Conservation (phyloP, 2,329 filamentous ascomycete genomes). For the Aspergillus jensenii region DNA sequence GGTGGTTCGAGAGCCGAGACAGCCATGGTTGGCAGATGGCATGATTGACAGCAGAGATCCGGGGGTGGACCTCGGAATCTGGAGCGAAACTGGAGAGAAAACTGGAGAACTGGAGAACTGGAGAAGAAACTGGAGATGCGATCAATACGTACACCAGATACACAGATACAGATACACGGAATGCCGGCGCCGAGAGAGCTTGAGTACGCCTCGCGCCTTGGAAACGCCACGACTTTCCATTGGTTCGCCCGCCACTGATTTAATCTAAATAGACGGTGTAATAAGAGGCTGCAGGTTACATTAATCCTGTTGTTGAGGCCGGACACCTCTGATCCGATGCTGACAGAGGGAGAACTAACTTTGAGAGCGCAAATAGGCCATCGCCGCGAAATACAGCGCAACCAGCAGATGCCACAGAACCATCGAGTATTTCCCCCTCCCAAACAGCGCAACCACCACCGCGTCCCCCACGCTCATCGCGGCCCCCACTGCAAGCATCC, state of each 20-base stretch:
- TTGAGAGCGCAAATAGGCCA: not conserved
- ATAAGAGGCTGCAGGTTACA: too few relatives aligned
- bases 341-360: not conserved
- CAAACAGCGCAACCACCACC: not conserved
- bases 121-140: too few relatives aligned
- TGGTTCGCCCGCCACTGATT: not conserved
- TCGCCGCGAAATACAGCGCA: not conserved
- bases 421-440: not conserved
- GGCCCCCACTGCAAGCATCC: not conserved
- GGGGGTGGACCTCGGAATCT: not conserved
- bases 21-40: too few relatives aligned
- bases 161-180: not conserved
- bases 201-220: constrained; percentile 3
- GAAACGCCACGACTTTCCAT: not conserved
- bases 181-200: constrained; percentile 2
- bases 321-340: not conserved
- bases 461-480: not conserved
- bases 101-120: not conserved
- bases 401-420: not conserved
- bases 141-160: not conserved
- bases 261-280: not conserved
- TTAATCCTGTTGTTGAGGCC: not conserved
- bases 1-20: too few relatives aligned
- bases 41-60: too few relatives aligned
- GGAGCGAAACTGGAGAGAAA: not conserved